Base-by-base conservation (phyloP, 805 yeast species). In the Cyberlindnera americana region DNA sequence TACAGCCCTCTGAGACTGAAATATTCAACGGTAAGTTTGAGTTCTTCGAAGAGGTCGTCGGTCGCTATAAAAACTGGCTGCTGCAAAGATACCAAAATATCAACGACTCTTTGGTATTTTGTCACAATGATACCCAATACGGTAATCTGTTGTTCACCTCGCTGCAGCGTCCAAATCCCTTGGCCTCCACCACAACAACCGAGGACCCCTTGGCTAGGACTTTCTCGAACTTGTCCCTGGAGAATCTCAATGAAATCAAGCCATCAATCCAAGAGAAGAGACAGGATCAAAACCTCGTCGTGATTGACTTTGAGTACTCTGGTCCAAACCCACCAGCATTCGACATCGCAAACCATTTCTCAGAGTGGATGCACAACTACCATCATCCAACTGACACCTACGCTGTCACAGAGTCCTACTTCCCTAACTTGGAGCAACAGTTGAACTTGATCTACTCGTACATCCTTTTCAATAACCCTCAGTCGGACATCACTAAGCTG, bases 281-380 rank as follows among this genome's bases (percentile, higher is more conserved):
- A 40, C 81, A 77, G 53, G 90, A 84, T 61, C 70, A 78, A 33
- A 83, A 80, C 57, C 69, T 91, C 43, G 95, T 86, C 10, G 99
- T 93, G 10, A 93, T 93, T 55, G 99, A 93, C 60, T 93, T 93
- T 61, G 99, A 93, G 64, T 93, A 91, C 61, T 80, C 96, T 0
- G 97, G 96, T 1, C 80, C 95, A 10, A 93, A 90, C 56, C 70
- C 81, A 32, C 88, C 95, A 2, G 95, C 95, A 2, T 87, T 72
- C 58, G 99, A 93, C 59, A 76, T 93, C 40, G 90, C 90, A 12
- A 90, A 93, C 60, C 99, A 93, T 65, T 85, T 93, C 51, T 75
- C 85, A 48, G 99, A 91, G 66, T 91, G 99, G 99, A 93, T 90
- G 97, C 75, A 87, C 35, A 88, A 93, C 65, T 93, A 91, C 59